Evolutionary conservation across 1,139 yeast genomes (phyloP).

Genomic region (Tardiomyces blankii): DNA sequence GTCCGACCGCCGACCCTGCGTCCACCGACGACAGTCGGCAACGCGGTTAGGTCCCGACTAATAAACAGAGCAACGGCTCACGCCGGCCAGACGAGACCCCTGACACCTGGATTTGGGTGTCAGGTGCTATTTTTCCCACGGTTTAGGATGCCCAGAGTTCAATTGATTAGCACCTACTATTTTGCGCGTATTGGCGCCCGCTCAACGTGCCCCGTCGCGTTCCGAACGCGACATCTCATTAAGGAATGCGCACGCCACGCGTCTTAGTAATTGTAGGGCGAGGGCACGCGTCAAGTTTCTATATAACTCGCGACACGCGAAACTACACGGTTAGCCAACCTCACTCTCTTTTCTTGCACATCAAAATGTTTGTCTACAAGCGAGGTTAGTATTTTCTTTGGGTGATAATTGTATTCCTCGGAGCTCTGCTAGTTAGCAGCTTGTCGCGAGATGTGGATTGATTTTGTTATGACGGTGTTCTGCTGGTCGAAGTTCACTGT

Average conservation of each 20-base stretch:
- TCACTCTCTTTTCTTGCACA: neutral
- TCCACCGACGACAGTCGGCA: neutral
- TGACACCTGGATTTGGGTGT: too few species aligned
- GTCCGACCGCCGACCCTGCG: neutral
- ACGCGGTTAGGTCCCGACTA: neutral
- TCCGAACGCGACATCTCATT: neutral
- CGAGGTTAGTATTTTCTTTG: slow-evolving; percentile 23
- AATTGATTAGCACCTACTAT: too few species aligned
- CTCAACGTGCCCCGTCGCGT: neutral
- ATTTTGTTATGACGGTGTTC: too few species aligned
- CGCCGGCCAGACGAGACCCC: too few species aligned
- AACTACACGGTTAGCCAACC: neutral
- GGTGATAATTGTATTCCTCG: too few species aligned
- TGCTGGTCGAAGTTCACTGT: too few species aligned
- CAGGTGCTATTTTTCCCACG: too few species aligned
- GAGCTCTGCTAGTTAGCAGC: too few species aligned
- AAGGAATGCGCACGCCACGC: neutral
- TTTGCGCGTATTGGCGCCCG: too few species aligned
- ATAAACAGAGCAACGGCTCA: neutral
- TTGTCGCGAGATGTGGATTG: too few species aligned
- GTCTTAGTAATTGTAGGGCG: neutral
- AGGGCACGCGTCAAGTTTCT: neutral
- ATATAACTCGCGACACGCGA: neutral
- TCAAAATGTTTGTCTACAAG: slow-evolving; percentile 41
- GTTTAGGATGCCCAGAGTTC: too few species aligned